These are phyloP conservation scores for Geotrichum citri-aurantii DNA, from an alignment of 1,139 yeast species.

Conservation along the genomic window DNA sequence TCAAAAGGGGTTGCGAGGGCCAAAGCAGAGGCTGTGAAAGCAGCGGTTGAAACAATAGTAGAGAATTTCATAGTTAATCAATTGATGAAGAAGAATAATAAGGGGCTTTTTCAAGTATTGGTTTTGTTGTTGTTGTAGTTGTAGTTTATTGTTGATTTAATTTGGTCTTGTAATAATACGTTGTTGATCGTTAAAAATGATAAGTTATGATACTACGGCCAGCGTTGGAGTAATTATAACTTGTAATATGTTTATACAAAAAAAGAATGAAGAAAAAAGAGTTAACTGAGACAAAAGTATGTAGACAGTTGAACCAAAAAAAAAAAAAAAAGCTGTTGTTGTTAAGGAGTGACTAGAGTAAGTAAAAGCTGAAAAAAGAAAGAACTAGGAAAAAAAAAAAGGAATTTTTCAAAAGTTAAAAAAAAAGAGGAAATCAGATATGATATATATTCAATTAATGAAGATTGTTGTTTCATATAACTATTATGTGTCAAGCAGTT, in stretches of 20 bases:
- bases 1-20: slow-evolving; percentile 2
- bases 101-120: too few relatives aligned
- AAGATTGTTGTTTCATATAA: too few relatives aligned
- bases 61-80: slow-evolving; percentile 5
- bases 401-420: not conserved
- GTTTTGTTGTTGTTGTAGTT: too few relatives aligned
- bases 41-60: not conserved
- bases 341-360: not conserved
- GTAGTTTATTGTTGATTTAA: not conserved
- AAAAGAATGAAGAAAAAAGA: not conserved
- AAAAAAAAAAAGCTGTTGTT: too few relatives aligned
- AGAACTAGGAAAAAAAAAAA: not conserved
- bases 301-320: not conserved
- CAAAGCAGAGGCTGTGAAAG: slow-evolving; percentile 1
- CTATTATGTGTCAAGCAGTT: too few relatives aligned
- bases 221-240: slow-evolving; percentile 3
- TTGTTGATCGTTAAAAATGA: not conserved
- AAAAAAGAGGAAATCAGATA: too few relatives aligned
- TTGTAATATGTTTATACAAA: not conserved
- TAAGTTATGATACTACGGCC: slow-evolving; percentile 7
- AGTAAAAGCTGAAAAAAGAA: not conserved
- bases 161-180: not conserved
- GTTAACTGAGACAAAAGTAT: not conserved
- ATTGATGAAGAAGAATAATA: not conserved
- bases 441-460: not conserved